Base-by-base conservation (phyloP, 768 basidiomycete species). In the Pluteus cervinus region DNA sequence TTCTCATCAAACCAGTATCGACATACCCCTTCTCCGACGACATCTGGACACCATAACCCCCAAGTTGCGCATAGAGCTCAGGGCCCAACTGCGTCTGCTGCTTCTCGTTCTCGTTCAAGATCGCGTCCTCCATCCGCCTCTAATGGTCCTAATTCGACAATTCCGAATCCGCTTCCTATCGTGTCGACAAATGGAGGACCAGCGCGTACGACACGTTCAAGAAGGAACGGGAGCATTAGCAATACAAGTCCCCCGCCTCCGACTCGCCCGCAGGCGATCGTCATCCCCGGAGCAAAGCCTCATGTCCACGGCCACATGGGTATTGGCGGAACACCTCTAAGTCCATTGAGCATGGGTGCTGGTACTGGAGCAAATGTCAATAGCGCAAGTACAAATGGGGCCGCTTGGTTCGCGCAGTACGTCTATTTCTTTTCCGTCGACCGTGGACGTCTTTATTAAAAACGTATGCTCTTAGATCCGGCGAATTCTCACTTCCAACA, bases 241-340 rank as follows among this genome's bases (percentile, higher is more conserved):
- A 71, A 75, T 9, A 76, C 68, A 30, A 71, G 55, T 41, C 81
- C 70, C 35, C 79, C 74, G 26, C 66, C 69, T 7, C 55, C 53
- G 14, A 54, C 48, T 9, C 64, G 74, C 15, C 79, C 81, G 0
- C 78, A 80, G 46, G 81, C 81, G 7, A 86, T 87, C 53, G 63
- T 84, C 34, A 86, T 86, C 47, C 85, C 81, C 5, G 59, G 51
- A 20, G 29, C 50, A 37, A 0, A n/a, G n/a, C n/a, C n/a, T n/a
- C n/a, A n/a, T n/a, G n/a, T n/a, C n/a, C n/a, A n/a, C n/a, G n/a
- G n/a, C n/a, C n/a, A n/a, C n/a, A n/a, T n/a, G n/a, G n/a, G n/a
- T n/a, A n/a, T n/a, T n/a, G n/a, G n/a, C 39, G 68, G 14, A 56
- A 63, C 15, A 52, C 41, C 26, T 46, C 53, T 33, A 47, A 39